These are phyloP conservation scores for Arachnopeziza araneosa DNA, from an alignment of 2,329 filamentous ascomycete species.

Conservation along the genomic window DNA sequence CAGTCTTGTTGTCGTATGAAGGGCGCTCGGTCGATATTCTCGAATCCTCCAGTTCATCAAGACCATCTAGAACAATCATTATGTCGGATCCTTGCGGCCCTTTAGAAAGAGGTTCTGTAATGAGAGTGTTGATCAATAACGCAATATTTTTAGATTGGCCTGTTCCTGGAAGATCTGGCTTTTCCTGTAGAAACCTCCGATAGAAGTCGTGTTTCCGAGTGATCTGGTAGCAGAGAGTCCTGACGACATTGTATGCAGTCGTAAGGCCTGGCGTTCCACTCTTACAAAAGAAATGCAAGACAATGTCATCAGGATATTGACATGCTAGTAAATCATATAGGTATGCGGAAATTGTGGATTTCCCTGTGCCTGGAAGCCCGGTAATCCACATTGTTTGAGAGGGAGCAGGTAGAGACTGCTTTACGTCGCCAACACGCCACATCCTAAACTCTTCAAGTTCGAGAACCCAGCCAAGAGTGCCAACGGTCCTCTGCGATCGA, in stretches of 20 bases:
- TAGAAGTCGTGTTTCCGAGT: neutral
- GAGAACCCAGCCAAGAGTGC: neutral
- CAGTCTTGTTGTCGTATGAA: neutral
- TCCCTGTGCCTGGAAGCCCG: neutral
- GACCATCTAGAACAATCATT: neutral
- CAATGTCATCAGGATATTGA: neutral
- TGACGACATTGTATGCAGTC: neutral
- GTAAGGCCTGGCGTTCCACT: neutral
- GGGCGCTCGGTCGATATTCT: neutral
- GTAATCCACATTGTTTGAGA: neutral
- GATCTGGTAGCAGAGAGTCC: neutral
- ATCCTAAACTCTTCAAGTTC: neutral
- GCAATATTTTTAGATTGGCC: neutral
- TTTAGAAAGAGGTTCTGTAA: neutral
- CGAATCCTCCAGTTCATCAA: neutral
- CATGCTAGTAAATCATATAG: neutral
- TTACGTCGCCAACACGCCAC: neutral
- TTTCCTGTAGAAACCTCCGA: neutral
- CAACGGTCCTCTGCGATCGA: neutral
- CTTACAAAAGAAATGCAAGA: conserved; percentile 2
- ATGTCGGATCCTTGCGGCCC: neutral
- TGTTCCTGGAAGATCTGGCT: neutral
- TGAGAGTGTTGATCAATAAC: neutral
- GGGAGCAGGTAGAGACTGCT: neutral
- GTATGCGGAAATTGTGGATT: neutral